Conservation (phyloP, 2,329 filamentous ascomycete genomes). For the Emergomyces orientalis region DNA sequence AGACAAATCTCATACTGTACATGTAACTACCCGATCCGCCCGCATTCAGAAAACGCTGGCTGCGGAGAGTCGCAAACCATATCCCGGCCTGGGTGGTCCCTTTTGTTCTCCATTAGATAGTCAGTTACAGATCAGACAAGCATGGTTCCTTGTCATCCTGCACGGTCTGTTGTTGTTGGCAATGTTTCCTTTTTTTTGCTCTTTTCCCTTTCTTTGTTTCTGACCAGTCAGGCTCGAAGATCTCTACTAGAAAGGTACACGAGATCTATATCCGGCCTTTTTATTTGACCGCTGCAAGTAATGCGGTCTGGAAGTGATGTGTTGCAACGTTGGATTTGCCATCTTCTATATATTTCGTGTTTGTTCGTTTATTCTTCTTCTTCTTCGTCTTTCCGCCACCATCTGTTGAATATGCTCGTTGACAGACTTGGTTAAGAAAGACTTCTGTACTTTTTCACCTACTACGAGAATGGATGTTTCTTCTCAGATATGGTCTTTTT, state of each 20-base stretch:
- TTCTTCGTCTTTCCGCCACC: neutral
- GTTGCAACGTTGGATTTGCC: neutral
- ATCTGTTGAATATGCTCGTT: neutral
- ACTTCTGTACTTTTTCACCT: neutral
- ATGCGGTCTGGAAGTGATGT: neutral
- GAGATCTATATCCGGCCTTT: neutral
- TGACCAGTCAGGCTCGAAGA: neutral
- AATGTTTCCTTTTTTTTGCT: neutral
- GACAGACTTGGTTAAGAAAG: neutral
- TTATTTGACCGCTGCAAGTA: neutral
- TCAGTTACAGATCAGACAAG: constrained; percentile 14
- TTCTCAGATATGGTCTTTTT: neutral
- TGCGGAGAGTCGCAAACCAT: neutral
- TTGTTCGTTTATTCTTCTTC: neutral
- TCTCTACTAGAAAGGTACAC: neutral
- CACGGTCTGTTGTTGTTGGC: neutral
- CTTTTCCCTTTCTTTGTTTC: neutral
- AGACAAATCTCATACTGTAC: neutral
- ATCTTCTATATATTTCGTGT: neutral
- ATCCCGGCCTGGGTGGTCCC: neutral
- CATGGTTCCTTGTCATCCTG: neutral
- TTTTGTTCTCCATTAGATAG: neutral
- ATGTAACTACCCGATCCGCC: too few relatives aligned
- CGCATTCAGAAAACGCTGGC: neutral
- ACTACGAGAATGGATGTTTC: neutral